Base-by-base conservation (phyloP, 2,329 filamentous ascomycete species). In the Neonectria coccinea region DNA sequence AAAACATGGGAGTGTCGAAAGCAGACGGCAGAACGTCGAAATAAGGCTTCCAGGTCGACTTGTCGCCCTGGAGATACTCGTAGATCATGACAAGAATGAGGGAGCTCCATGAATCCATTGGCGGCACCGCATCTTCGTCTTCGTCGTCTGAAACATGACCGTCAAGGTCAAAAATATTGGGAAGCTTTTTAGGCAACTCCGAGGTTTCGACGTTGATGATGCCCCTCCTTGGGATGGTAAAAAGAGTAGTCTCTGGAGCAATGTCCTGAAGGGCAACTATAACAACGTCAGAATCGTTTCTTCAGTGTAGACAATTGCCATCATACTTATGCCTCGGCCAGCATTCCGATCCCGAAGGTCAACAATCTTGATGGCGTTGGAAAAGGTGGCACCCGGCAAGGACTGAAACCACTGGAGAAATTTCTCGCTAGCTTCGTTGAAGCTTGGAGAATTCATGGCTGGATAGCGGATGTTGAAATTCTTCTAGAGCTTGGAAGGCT, bases 1-100 rank as follows among this genome's bases (percentile, higher is more conserved):
- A 97, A 80, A 94, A 97, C 92, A 97, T 97, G 68, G 95, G 86
- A 2, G 93, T 97, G 76, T 96, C 88, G 74, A 97, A 97, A 1
- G 80, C 74, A 5, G 75, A 70, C 1, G 93, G 93, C 5, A 97
- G 84, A 20, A 97, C 83, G 62, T 89, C 85, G 69, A 97, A 89
- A 78, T 97, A 97, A 0, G 89, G 84, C 68, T 88, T 87, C 94
- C 94, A 97, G 9, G 79, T 80, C 1, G 93, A 97, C 1, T 70
- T 79, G 65, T 72, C 81, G 54, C 78, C 89, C 76, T 77, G 89
- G 8, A 89, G 79, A 59, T 83, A 84, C 80, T 97, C 93, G 78
- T 93, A 92, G 55, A 97, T 86, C 86, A 97, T 89, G 66, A 92
- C 86, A 20, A 97, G 83, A 66, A 97, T 97, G 18, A 89, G 80